These are phyloP conservation scores for Tricholoma saponaceum DNA, from an alignment of 768 basidiomycete species.

Conservation along the genomic window DNA sequence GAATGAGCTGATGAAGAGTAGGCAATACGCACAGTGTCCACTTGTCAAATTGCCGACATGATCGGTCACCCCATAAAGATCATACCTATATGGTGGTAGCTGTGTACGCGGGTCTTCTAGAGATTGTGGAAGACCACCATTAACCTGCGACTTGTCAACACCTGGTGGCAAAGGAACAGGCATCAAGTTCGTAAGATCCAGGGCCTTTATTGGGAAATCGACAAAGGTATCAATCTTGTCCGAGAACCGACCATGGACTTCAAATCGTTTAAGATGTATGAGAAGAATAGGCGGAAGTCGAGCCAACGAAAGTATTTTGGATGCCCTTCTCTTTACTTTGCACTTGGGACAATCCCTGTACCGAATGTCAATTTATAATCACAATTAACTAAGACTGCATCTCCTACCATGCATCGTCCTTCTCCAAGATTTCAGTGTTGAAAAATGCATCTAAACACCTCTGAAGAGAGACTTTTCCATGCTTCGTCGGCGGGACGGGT, in stretches of 20 bases:
- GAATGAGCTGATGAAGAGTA: not conserved
- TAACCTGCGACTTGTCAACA: constrained; percentile 42
- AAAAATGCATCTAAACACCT: constrained; percentile 90
- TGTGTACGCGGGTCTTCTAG: constrained; percentile 75
- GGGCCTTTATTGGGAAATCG: constrained; percentile 70
- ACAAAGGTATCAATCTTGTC: constrained; percentile 96
- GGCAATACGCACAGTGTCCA: constrained; percentile 80
- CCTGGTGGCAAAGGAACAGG: constrained; percentile 74
- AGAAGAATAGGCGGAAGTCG: constrained; percentile 91
- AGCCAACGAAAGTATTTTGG: constrained; percentile 84
- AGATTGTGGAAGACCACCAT: constrained; percentile 37
- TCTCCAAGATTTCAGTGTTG: constrained; percentile 84
- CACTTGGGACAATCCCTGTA: constrained; percentile 92
- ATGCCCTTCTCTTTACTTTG: constrained; percentile 81
- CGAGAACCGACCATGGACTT: constrained; percentile 85
- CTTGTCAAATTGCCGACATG: constrained; percentile 93
- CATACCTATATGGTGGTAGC: constrained; percentile 87
- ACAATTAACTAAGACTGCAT: not conserved
- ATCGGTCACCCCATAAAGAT: constrained; percentile 93
- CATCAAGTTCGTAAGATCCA: constrained; percentile 77
- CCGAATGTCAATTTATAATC: not conserved
- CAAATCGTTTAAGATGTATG: constrained; percentile 91
- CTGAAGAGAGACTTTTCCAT: constrained; percentile 63
- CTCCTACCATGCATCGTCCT: constrained; percentile 87
- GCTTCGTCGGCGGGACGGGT: constrained; percentile 71